phyloP scores from a whole-genome alignment of 2,329 filamentous ascomycete species.

The Colletotrichum salicis region DNA sequence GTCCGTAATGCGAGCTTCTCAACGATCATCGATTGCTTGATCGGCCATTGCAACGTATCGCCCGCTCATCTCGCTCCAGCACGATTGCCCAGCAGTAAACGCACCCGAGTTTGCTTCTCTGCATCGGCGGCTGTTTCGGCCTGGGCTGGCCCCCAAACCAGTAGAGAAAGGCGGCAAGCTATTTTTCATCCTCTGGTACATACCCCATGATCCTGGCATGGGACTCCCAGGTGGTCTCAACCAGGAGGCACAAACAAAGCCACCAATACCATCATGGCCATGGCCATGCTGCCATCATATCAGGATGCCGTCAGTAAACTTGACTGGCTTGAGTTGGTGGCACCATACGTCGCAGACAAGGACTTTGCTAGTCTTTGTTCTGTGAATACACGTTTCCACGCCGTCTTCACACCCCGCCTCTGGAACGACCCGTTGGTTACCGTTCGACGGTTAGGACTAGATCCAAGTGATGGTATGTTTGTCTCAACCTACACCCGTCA shows the following conservation, averaged over 20 bases:
- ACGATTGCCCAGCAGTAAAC: constrained; percentile 6
- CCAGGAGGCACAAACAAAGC: neutral
- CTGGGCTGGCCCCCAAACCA: neutral
- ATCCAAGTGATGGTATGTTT: constrained; percentile 57
- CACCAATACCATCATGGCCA: constrained; percentile 15
- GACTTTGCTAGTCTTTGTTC: constrained; percentile 60
- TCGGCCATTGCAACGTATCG: constrained; percentile 2
- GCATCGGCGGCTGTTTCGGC: neutral
- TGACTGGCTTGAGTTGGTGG: constrained; percentile 62
- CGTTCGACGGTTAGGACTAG: constrained; percentile 51
- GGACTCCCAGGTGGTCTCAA: neutral
- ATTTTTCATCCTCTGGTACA: constrained; percentile 18
- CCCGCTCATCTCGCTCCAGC: neutral
- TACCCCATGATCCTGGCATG: neutral
- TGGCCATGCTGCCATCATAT: constrained; percentile 60
- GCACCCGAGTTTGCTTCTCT: neutral
- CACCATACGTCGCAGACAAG: constrained; percentile 52
- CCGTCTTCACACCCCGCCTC: constrained; percentile 60
- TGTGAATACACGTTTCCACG: constrained; percentile 59
- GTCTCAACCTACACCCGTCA: constrained; percentile 3
- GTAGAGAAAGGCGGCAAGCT: constrained; percentile 3
- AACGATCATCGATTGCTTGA: neutral
- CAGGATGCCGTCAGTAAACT: constrained; percentile 56
- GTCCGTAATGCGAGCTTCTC: neutral
- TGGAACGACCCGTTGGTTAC: constrained; percentile 62